Percentiles rank a stretch among this genome's conserved stretches.
These are phyloP conservation scores for Eudorina sp. DNA, from an alignment of 139 green algal genomes.

Conservation along the genomic window DNA sequence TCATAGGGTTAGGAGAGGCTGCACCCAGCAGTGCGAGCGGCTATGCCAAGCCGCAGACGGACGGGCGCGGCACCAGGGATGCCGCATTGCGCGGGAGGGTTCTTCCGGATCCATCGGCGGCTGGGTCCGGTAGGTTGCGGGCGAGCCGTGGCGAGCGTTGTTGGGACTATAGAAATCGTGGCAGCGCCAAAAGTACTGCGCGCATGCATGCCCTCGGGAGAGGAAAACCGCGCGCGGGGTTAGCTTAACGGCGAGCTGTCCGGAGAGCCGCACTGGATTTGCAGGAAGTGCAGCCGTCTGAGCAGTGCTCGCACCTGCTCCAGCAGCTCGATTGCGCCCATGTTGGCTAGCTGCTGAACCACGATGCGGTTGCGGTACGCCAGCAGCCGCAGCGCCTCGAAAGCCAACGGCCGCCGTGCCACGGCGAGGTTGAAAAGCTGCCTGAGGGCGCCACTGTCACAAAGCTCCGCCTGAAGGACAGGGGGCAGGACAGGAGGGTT, in stretches of 20 bases:
- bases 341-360: slow-evolving; percentile 37
- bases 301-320: slow-evolving; percentile 10
- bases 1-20: too few species aligned
- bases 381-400: slow-evolving; percentile 46
- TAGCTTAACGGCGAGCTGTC: neutral
- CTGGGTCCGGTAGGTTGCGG: too few species aligned
- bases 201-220: too few species aligned
- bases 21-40: too few species aligned
- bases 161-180: too few species aligned
- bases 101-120: too few species aligned
- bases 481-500: neutral
- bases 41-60: too few species aligned
- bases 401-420: neutral
- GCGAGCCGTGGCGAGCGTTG: too few species aligned
- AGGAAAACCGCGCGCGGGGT: too few species aligned
- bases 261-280: neutral
- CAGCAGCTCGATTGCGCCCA: slow-evolving; percentile 31
- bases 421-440: slow-evolving; percentile 22
- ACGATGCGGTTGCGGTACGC: slow-evolving; percentile 44
- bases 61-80: too few species aligned
- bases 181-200: too few species aligned
- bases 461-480: slow-evolving; percentile 13
- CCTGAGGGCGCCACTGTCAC: slow-evolving; percentile 16
- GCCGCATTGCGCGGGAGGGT: too few species aligned
- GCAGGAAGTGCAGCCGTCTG: neutral